A percentile compares a stretch with the other conserved stretches of the same genome.
These are phyloP conservation scores for Fusarium falciforme DNA, from an alignment of 2,329 filamentous ascomycete species.

Conservation along the genomic window DNA sequence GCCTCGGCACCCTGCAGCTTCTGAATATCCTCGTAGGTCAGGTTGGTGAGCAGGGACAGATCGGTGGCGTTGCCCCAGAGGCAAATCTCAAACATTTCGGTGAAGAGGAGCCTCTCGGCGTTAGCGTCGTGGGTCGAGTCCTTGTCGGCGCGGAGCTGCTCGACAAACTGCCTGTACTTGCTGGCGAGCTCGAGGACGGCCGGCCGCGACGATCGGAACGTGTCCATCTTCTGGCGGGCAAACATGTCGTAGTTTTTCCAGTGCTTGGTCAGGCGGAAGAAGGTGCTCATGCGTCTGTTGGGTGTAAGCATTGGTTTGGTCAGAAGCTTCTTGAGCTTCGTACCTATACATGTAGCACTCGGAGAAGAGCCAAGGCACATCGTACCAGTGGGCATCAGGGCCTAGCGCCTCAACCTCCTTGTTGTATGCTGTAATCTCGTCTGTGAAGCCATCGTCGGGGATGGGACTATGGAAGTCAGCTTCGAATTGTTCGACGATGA, in stretches of 20 bases:
- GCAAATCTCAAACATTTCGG: slow-evolving; percentile 95
- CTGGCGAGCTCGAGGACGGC: slow-evolving; percentile 85
- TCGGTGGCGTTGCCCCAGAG: slow-evolving; percentile 98
- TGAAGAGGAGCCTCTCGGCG: slow-evolving; percentile 82
- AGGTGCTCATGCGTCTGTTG: slow-evolving; percentile 77
- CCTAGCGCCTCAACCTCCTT: slow-evolving; percentile 81
- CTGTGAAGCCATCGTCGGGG: slow-evolving; percentile 78
- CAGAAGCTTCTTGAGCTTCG: neutral
- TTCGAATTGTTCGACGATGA: neutral
- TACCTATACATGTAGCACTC: slow-evolving; percentile 95
- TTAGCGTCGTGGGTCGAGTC: slow-evolving; percentile 68
- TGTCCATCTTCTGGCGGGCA: slow-evolving; percentile 87
- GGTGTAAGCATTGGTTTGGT: neutral
- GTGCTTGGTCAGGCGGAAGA: slow-evolving; percentile 79
- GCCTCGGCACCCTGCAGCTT: slow-evolving; percentile 92
- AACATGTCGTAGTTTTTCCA: slow-evolving; percentile 96
- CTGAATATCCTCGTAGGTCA: slow-evolving; percentile 96
- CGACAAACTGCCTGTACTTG: slow-evolving; percentile 80
- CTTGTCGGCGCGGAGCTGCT: slow-evolving; percentile 69
- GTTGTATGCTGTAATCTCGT: slow-evolving; percentile 89
- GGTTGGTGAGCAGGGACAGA: slow-evolving; percentile 86
- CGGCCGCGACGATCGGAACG: slow-evolving; percentile 90
- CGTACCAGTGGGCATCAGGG: slow-evolving; percentile 79
- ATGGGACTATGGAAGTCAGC: slow-evolving; percentile 67
- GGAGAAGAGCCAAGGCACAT: slow-evolving; percentile 86